Evolutionary conservation across 805 yeast genomes (phyloP).

Genomic region (Monosporozyma aerobia): DNA sequence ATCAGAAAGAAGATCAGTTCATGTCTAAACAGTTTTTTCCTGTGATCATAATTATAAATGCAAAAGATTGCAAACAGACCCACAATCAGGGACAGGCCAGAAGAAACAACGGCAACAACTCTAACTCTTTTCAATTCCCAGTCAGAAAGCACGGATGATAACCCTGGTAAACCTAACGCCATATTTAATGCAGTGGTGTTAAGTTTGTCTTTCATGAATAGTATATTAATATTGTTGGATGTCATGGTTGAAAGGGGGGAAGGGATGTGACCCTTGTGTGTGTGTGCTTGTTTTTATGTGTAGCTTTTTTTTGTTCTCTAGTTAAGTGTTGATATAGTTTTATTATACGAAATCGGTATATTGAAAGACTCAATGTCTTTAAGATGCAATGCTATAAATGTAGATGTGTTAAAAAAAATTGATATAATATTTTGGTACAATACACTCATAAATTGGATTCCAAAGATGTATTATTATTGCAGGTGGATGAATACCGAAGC

Average conservation of each 20-base stretch:
- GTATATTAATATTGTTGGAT: not conserved
- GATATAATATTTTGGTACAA: not conserved
- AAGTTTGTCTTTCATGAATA: not conserved
- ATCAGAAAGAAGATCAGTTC: conserved; percentile 59
- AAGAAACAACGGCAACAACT: conserved; percentile 39
- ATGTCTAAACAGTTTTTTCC: conserved; percentile 56
- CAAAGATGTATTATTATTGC: not conserved
- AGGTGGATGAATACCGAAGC: too few species aligned
- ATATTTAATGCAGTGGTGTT: conserved; percentile 28
- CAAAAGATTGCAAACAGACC: conserved; percentile 57
- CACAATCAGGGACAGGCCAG: conserved; percentile 39
- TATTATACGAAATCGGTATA: not conserved
- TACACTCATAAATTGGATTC: not conserved
- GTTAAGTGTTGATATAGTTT: not conserved
- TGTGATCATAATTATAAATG: conserved; percentile 54
- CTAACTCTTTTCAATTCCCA: conserved; percentile 22
- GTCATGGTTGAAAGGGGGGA: not conserved
- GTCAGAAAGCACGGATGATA: conserved; percentile 22
- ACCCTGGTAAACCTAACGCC: conserved; percentile 28
- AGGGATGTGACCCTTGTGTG: not conserved
- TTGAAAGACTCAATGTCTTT: not conserved
- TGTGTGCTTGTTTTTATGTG: not conserved
- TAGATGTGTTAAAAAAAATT: not conserved
- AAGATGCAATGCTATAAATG: not conserved
- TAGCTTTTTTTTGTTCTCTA: not conserved